Conservation (phyloP, 345 rosid genomes). For the Heritiera littoralis region DNA sequence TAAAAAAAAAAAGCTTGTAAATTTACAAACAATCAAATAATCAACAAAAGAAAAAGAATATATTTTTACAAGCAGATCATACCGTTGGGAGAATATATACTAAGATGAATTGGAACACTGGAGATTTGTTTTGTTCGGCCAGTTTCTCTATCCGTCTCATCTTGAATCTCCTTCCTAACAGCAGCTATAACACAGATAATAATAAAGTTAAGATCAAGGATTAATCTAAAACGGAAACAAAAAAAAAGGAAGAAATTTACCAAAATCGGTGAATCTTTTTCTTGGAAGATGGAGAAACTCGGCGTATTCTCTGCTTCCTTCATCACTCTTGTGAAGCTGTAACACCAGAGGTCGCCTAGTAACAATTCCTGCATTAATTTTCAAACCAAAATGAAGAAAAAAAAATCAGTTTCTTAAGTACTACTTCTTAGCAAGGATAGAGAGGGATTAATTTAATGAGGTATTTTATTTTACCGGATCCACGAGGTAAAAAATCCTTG, state of each 20-base stretch:
- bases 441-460: background rate
- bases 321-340: constrained; percentile 96
- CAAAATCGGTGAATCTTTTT: constrained; percentile 84
- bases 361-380: constrained; percentile 72
- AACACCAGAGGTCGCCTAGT: constrained; percentile 94
- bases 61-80: background rate
- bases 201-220: constrained; percentile 1
- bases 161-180: constrained; percentile 97
- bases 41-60: background rate
- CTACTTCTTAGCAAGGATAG: background rate
- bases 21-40: background rate
- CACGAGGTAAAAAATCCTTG: constrained; percentile 99
- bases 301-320: constrained; percentile 90
- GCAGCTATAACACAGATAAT: constrained; percentile 54
- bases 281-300: constrained; percentile 94
- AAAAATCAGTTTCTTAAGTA: background rate
- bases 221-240: background rate
- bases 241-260: constrained; percentile 34
- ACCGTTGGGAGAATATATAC: constrained; percentile 94
- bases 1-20: background rate
- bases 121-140: constrained; percentile 88
- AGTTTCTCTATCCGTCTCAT: constrained; percentile 99
- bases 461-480: constrained; percentile 66
- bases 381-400: background rate
- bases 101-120: constrained; percentile 95